These are phyloP conservation scores for Fraxinus pennsylvanica DNA, from an alignment of 257 asterid genomes.

Conservation along the genomic window DNA sequence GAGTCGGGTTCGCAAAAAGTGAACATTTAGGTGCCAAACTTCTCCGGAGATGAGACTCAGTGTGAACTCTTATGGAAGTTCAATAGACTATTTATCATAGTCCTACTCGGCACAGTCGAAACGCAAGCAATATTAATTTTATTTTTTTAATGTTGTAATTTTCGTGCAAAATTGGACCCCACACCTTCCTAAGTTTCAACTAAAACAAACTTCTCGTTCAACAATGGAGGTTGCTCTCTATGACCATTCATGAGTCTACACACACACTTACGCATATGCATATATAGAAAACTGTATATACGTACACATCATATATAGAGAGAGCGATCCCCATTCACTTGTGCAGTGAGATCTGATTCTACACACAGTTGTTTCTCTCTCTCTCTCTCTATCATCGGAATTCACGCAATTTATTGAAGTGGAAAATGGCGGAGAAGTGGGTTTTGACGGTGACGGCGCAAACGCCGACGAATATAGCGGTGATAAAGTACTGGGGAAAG, in stretches of 20 bases:
- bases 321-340: too few species aligned
- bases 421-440: conserved; percentile 46
- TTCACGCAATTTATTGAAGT: background rate
- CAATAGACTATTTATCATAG: too few species aligned
- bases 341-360: conserved; percentile 31
- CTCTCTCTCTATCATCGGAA: background rate
- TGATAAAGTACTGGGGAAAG: conserved; percentile 97
- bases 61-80: too few species aligned
- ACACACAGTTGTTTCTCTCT: conserved; percentile 1
- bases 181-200: too few species aligned
- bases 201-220: conserved; percentile 13
- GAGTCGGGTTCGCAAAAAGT: too few species aligned
- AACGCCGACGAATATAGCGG: conserved; percentile 95
- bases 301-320: background rate
- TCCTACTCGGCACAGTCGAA: too few species aligned
- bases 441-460: conserved; percentile 75
- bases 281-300: background rate
- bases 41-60: too few species aligned
- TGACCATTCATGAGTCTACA: conserved; percentile 21
- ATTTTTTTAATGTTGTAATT: too few species aligned
- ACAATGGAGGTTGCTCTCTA: conserved; percentile 31
- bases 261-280: conserved; percentile 23
- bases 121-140: too few species aligned
- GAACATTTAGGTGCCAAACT: too few species aligned
- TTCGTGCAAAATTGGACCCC: too few species aligned